Conservation (phyloP, 2,329 filamentous ascomycete species). For the Hymenoscyphus occultus region DNA sequence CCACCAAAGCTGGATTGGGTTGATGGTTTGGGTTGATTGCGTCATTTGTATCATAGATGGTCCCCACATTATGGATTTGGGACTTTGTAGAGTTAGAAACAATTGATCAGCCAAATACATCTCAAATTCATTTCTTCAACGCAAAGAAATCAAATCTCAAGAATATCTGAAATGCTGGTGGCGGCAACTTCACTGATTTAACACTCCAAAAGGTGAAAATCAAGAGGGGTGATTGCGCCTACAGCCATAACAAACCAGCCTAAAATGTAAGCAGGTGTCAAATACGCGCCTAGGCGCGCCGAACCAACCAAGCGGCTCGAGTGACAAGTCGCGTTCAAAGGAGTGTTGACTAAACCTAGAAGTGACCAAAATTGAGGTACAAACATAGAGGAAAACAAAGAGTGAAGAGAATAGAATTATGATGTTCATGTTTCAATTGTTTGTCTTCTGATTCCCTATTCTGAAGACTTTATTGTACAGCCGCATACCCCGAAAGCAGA, state of each 20-base stretch:
- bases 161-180: too few species aligned
- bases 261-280: too few species aligned
- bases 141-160: too few species aligned
- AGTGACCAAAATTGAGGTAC: neutral
- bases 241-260: too few species aligned
- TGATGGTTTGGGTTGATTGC: slow-evolving; percentile 21
- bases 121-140: too few species aligned
- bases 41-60: neutral
- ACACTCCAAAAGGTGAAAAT: too few species aligned
- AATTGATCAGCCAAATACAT: neutral
- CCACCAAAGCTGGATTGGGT: slow-evolving; percentile 77
- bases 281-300: too few species aligned
- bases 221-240: too few species aligned
- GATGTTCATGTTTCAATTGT: slow-evolving; percentile 32
- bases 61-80: neutral
- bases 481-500: slow-evolving; percentile 67
- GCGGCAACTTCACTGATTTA: too few species aligned
- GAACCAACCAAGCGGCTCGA: too few species aligned
- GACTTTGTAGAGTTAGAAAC: neutral
- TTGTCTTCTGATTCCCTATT: slow-evolving; percentile 37
- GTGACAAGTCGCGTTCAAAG: neutral
- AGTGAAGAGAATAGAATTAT: slow-evolving; percentile 2
- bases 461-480: slow-evolving; percentile 61
- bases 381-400: neutral
- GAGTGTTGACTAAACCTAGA: neutral